These are phyloP conservation scores for Penicillium hesseltinei DNA, from an alignment of 2,329 filamentous ascomycete genomes.

Conservation along the genomic window DNA sequence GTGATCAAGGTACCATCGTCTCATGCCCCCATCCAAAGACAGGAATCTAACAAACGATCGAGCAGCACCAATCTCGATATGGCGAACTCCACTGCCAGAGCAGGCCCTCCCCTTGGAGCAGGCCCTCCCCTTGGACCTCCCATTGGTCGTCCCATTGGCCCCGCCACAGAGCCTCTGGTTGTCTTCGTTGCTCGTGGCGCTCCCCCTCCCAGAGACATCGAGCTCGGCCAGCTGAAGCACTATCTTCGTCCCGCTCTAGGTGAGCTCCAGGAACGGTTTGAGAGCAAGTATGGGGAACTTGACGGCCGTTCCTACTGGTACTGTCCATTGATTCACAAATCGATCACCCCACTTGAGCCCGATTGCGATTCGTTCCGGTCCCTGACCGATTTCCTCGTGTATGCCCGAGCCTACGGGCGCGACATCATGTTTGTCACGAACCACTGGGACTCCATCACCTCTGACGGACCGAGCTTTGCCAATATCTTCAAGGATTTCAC, in stretches of 20 bases:
- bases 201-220: background rate
- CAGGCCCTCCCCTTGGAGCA: no score
- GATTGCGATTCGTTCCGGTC: background rate
- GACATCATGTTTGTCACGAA: background rate
- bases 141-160: background rate
- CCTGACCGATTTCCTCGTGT: background rate
- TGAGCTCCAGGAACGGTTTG: background rate
- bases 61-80: background rate
- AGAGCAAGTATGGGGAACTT: background rate
- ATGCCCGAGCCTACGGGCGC: background rate
- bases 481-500: background rate
- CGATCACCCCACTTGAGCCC: background rate
- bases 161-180: background rate
- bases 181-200: constrained; percentile 1
- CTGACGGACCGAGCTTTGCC: background rate
- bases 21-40: background rate
- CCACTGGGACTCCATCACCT: background rate
- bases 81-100: background rate
- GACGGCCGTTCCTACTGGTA: background rate
- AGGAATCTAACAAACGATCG: background rate
- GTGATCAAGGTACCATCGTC: background rate
- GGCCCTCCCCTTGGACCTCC: background rate
- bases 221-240: background rate
- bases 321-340: constrained; percentile 3
- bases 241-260: background rate